Evolutionary conservation across 306 rosid genomes (phyloP), one percentile per base, ranked within the genome.

Genomic region (Medicago arabica): DNA sequence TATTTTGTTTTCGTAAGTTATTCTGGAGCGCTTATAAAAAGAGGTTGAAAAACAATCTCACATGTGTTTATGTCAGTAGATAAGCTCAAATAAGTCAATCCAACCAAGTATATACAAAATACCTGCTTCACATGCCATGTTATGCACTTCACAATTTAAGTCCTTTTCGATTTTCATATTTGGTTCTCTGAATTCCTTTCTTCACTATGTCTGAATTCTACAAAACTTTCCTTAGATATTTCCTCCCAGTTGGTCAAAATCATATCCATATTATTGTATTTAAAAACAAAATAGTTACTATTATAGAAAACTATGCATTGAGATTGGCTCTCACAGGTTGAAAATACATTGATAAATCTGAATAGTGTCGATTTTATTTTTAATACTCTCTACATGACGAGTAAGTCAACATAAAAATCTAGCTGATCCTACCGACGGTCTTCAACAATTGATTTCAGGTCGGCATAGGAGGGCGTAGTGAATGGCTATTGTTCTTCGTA

Each of bases 381-480:
- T 18, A 46, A 68, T 18, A 47, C 31, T 68, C 46, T 60, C n/a
- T 72, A 8, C 44, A 17, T 36, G 67, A 67, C 58, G 66, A 58
- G 43, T 21, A n/a, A 65, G 71, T 69, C 71, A 62, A 71, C 53
- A 41, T 28, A 75, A 62, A 61, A 71, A 85, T 80, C 86, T 80
- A 82, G 78, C 38, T 55, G 34, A 19, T 69, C 82, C 78, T 69
- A 72, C 12, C 21, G 46, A 31, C 34, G 3, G 55, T 51, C 76
- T 77, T 78, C 13, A 59, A 31, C 55, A 53, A 31, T 44, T 65
- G 36, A 79, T 63, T 78, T 73, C 44, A 6, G 19, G 63, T 66
- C 43, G 82, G 60, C 17, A 83, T 50, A 13, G 83, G 68, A 76
- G 87, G 78, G 58, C 74, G 83, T 5, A 76, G 13, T 5, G 4